A percentile compares a stretch with the other conserved stretches of the same genome.
phyloP scores from a whole-genome alignment of 495 filamentous ascomycete species.

The Daldinia childiae region DNA sequence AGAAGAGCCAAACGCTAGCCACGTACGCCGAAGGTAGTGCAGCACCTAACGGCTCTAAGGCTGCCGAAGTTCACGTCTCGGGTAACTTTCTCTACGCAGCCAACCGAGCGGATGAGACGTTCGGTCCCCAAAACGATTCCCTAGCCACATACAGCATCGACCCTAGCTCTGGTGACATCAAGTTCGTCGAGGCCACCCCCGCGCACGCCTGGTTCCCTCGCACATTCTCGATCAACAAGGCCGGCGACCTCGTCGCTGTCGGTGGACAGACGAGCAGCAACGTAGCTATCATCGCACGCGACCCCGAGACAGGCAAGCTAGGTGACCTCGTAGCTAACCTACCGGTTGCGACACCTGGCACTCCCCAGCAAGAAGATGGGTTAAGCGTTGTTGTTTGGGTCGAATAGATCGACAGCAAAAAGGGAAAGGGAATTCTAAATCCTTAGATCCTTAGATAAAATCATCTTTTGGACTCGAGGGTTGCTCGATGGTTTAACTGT shows the following conservation, averaged over 20 bases:
- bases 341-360: slow-evolving; percentile 52
- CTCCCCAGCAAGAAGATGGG: slow-evolving; percentile 57
- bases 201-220: slow-evolving; percentile 60
- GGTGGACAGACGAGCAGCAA: slow-evolving; percentile 69
- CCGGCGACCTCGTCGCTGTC: slow-evolving; percentile 68
- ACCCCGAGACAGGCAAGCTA: slow-evolving; percentile 64
- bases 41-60: slow-evolving; percentile 52
- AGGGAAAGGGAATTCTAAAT: background rate
- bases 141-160: slow-evolving; percentile 53
- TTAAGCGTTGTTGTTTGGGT: slow-evolving; percentile 58
- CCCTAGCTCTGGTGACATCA: slow-evolving; percentile 47
- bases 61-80: slow-evolving; percentile 54
- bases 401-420: slow-evolving; percentile 42
- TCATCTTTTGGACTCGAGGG: background rate
- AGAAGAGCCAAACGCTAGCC: slow-evolving; percentile 50
- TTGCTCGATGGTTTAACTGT: background rate
- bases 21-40: slow-evolving; percentile 49
- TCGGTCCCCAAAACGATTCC: slow-evolving; percentile 53
- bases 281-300: slow-evolving; percentile 68
- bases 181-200: slow-evolving; percentile 52
- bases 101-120: slow-evolving; percentile 57
- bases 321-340: slow-evolving; percentile 58
- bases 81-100: slow-evolving; percentile 55
- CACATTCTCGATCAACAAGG: slow-evolving; percentile 70
- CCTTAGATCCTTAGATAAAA: background rate